Base-by-base conservation (phyloP, 371 early-diverging fungal genomes). In the Haplosporangium sp. region DNA sequence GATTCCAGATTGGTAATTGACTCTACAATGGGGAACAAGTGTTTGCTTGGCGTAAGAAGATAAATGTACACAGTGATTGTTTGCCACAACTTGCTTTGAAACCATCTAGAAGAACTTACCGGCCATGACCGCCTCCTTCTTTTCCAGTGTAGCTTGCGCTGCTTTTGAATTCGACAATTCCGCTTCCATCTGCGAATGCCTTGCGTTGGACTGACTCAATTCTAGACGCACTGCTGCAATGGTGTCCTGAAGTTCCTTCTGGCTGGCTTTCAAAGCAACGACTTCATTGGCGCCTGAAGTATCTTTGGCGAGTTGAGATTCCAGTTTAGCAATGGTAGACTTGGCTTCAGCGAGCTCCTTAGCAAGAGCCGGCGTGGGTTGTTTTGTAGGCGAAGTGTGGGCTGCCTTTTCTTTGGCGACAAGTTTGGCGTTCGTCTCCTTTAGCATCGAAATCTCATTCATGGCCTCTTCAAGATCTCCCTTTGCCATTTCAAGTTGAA, bases 401-500 rank as follows among this genome's bases (percentile, higher is more conserved):
- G 20, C 21, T 12, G 55, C 16, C 45, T 60, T 64, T 13, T 46
- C n/a, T 51, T 74, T 63, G 47, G n/a, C 42, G 7, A 20, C 43
- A 20, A 75, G 36, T 38, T 69, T 62, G 46, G 51, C 53, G 43
- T 69, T 75, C 36, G 53, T 20, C 18, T 65, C 62, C 54, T 65
- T 73, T 42, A 68, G 20, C 1, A 21, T 12, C 18, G 1, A 16
- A 43, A 69, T 65, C 38, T 79, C 80, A 14, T 60, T 55, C 37
- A 62, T 68, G 18, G 65, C 62, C 37, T 79, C 62, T 56, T 73
- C 69, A 23, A 79, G 62, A 14, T 67, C 77, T 2, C 67, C 77
- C 45, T 64, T 77, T 12, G 64, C 37, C 67, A 64, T 58, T 41
- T 77, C 60, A 16, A 77, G 50, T 14, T 75, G 70, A 29, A 69